Evolutionary conservation across 768 basidiomycete species (phyloP).

Genomic region (Kwoniella bestiolae): DNA sequence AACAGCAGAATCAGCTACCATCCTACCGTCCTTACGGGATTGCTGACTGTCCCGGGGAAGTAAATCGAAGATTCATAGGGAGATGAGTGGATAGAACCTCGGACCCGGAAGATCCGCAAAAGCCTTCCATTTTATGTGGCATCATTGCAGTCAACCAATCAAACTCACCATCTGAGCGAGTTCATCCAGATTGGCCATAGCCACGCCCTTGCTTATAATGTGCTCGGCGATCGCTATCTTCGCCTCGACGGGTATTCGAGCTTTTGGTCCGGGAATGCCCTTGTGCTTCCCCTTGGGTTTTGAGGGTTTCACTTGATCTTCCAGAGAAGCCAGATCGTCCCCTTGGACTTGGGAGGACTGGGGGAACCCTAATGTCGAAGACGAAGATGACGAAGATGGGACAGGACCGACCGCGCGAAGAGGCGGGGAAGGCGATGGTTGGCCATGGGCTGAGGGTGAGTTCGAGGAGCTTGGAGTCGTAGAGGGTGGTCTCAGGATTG

Average conservation of each 20-base stretch:
- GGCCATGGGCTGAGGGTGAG: neutral
- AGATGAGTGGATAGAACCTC: no score
- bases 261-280: constrained; percentile 23
- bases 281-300: constrained; percentile 20
- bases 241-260: constrained; percentile 17
- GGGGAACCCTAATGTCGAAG: no score
- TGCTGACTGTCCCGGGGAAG: no score
- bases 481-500: neutral
- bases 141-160: no score
- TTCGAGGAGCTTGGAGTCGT: neutral
- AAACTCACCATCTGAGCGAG: constrained; percentile 30
- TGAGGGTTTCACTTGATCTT: no score
- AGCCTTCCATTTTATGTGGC: no score
- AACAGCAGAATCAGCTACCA: neutral
- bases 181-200: constrained; percentile 22
- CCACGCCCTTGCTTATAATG: constrained; percentile 30
- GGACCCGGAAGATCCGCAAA: no score
- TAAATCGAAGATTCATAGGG: no score
- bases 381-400: neutral
- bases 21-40: no score
- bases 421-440: neutral
- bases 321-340: no score
- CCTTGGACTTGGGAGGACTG: no score
- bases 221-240: constrained; percentile 28
- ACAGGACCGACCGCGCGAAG: neutral